Percentiles rank a stretch among this genome's conserved stretches.
These are phyloP conservation scores for Nakazawaea pomicola DNA, from an alignment of 805 yeast genomes.

Conservation along the genomic window DNA sequence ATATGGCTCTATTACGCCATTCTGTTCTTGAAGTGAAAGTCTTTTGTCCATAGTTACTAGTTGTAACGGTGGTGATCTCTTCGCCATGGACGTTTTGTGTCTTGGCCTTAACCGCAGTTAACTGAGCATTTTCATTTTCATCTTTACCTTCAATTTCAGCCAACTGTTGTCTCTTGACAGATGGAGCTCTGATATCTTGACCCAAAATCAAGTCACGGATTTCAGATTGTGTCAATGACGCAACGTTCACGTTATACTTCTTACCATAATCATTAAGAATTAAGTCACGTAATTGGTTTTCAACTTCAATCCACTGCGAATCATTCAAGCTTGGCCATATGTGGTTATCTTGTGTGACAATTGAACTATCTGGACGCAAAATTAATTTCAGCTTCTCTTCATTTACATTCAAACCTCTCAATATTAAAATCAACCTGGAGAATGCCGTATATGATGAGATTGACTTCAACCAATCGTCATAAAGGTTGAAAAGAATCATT, in stretches of 20 bases:
- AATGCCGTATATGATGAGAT: slow-evolving; percentile 92
- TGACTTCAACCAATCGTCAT: slow-evolving; percentile 88
- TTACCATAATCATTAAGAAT: slow-evolving; percentile 81
- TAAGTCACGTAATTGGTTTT: slow-evolving; percentile 80
- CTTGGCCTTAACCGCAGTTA: slow-evolving; percentile 74
- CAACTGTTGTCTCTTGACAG: slow-evolving; percentile 78
- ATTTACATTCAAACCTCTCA: slow-evolving; percentile 76
- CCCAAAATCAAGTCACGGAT: slow-evolving; percentile 92
- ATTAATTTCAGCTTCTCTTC: slow-evolving; percentile 73
- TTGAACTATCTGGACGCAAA: slow-evolving; percentile 67
- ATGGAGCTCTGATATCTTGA: slow-evolving; percentile 88
- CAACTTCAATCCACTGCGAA: slow-evolving; percentile 91
- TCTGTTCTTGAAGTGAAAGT: slow-evolving; percentile 79
- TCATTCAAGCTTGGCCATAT: slow-evolving; percentile 89
- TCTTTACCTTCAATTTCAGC: slow-evolving; percentile 61
- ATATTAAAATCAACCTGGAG: slow-evolving; percentile 75
- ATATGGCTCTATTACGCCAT: slow-evolving; percentile 86
- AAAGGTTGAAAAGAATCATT: slow-evolving; percentile 84
- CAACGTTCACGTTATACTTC: slow-evolving; percentile 79
- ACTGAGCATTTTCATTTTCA: slow-evolving; percentile 40
- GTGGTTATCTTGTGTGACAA: slow-evolving; percentile 70
- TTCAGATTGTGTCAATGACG: slow-evolving; percentile 87
- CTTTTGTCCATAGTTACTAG: slow-evolving; percentile 82
- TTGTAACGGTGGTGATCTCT: slow-evolving; percentile 89
- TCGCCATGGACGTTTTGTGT: slow-evolving; percentile 94